Conservation (phyloP, 75 land plant genomes). For the Selaginella moellendorffii region DNA sequence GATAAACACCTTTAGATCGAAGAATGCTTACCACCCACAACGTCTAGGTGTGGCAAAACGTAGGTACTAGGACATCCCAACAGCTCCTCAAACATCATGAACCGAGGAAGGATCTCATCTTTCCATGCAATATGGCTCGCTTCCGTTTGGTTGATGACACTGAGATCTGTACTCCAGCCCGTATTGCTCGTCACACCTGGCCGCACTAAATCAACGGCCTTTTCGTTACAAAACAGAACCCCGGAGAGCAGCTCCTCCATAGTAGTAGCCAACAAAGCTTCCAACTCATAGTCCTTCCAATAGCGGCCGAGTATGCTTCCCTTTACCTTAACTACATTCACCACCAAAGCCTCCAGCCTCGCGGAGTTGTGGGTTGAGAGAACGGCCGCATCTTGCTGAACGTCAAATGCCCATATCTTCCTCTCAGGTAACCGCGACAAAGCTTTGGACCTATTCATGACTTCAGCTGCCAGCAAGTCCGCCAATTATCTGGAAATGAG, state of each 20-base stretch:
- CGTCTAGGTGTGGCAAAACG: background rate
- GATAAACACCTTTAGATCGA: no score
- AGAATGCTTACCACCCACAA: background rate
- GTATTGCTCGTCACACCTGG: background rate
- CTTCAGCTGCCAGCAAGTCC: background rate
- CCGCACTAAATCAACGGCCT: background rate
- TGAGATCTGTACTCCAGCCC: background rate
- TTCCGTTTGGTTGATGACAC: background rate
- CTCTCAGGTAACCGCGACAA: background rate
- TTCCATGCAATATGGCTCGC: background rate
- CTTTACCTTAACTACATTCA: background rate
- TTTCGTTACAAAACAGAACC: background rate
- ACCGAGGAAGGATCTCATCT: background rate
- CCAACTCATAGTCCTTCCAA: background rate
- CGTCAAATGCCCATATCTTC: background rate
- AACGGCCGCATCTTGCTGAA: background rate
- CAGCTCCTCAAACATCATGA: background rate
- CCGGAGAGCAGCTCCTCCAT: background rate
- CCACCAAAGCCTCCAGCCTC: background rate
- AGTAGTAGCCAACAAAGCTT: background rate
- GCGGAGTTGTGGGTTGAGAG: background rate
- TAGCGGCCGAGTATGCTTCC: background rate
- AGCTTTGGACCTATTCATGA: background rate
- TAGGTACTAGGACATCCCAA: background rate
- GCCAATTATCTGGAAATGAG: background rate